phyloP scores from a whole-genome alignment of 192 early-diverging fungal genomes.

The Backusella mclennaniae region DNA sequence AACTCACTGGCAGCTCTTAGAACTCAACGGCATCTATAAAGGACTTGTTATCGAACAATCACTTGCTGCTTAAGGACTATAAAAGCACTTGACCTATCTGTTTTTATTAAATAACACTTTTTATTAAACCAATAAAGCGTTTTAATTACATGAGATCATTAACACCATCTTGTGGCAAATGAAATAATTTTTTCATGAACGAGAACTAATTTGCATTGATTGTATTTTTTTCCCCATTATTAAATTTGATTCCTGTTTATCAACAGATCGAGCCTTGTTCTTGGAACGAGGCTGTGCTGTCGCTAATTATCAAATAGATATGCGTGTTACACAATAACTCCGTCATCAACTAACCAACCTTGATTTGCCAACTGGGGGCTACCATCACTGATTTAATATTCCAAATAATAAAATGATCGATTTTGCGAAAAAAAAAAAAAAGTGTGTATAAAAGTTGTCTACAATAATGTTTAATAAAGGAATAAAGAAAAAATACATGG shows the following conservation, averaged over 20 bases:
- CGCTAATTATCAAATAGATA: not conserved
- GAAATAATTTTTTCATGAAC: too few species aligned
- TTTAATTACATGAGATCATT: too few species aligned
- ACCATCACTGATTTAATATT: not conserved
- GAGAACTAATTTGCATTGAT: too few species aligned
- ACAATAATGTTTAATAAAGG: not conserved
- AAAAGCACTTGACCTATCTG: too few species aligned
- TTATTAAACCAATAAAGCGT: too few species aligned
- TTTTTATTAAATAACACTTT: too few species aligned
- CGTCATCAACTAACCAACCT: not conserved
- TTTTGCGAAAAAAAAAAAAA: not conserved
- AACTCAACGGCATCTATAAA: slow-evolving; percentile 53
- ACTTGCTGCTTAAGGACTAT: slow-evolving; percentile 40
- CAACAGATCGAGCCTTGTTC: not conserved
- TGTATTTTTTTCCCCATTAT: too few species aligned
- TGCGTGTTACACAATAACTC: not conserved
- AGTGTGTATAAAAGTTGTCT: not conserved
- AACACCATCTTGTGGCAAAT: too few species aligned
- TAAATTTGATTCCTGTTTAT: not conserved
- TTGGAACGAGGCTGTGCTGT: not conserved
- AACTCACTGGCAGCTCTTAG: slow-evolving; percentile 72
- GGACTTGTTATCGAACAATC: slow-evolving; percentile 65
- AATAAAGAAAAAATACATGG: not conserved
- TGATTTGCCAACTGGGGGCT: not conserved
- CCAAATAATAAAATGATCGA: not conserved